These are phyloP conservation scores for Aspergillus pseudotamarii DNA, from an alignment of 2,329 filamentous ascomycete species.

Conservation along the genomic window DNA sequence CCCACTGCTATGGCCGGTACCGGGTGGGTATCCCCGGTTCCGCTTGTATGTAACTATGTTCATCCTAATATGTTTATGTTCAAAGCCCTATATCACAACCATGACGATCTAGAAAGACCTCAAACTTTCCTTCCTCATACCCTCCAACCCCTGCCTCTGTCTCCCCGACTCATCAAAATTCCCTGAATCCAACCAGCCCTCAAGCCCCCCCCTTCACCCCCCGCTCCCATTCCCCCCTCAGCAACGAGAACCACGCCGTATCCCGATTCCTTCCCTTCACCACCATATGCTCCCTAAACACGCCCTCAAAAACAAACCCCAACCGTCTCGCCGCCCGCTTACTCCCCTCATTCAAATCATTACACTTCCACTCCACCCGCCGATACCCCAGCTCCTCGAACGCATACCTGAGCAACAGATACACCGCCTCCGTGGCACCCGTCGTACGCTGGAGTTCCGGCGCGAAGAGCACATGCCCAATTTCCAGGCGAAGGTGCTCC, in stretches of 20 bases:
- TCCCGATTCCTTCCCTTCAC: constrained; percentile 60
- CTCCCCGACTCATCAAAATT: background rate
- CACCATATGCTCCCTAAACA: constrained; percentile 65
- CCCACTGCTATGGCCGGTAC: too few relatives aligned
- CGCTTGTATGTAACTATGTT: too few relatives aligned
- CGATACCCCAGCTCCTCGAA: constrained; percentile 59
- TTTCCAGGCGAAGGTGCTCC: background rate
- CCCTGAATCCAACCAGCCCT: background rate
- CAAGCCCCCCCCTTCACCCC: background rate
- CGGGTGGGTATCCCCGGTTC: too few relatives aligned
- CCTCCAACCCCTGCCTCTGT: background rate
- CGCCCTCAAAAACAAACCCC: constrained; percentile 63
- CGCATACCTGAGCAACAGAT: constrained; percentile 51
- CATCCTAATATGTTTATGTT: too few relatives aligned
- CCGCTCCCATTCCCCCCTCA: constrained; percentile 63
- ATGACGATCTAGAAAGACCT: too few relatives aligned
- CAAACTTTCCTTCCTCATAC: background rate
- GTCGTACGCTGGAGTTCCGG: constrained; percentile 2
- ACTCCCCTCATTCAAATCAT: constrained; percentile 59
- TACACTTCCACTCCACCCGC: constrained; percentile 67
- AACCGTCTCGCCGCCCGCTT: constrained; percentile 58
- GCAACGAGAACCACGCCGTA: constrained; percentile 63
- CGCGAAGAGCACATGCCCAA: constrained; percentile 1
- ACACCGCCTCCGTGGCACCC: background rate
- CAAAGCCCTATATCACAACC: too few relatives aligned